Evolutionary conservation across 1,139 yeast genomes (phyloP).

Genomic region (Sugiyamaella paludigena): DNA sequence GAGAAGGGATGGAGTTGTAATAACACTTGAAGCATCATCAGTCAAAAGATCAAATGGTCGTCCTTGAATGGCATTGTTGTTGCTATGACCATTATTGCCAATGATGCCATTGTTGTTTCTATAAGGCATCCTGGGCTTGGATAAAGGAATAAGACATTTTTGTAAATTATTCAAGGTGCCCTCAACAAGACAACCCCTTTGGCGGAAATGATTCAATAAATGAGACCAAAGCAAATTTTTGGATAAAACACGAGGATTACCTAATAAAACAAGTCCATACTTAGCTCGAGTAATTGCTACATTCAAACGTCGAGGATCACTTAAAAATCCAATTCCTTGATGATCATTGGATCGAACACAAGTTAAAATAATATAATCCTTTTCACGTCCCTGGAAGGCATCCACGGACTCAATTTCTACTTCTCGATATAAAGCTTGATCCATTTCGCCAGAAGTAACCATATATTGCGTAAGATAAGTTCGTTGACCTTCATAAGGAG

Average conservation of each 20-base stretch:
- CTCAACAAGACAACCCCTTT: conserved; percentile 84
- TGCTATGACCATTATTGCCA: neutral
- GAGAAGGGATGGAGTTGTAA: conserved; percentile 28
- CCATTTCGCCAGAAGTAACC: conserved; percentile 66
- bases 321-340: conserved; percentile 80
- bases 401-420: conserved; percentile 93
- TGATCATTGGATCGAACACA: conserved; percentile 90
- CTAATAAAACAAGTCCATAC: conserved; percentile 77
- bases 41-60: conserved; percentile 12
- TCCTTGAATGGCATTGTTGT: conserved; percentile 1
- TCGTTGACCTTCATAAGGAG: conserved; percentile 94
- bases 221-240: conserved; percentile 77
- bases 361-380: conserved; percentile 81
- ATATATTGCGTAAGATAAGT: conserved; percentile 78
- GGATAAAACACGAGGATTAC: conserved; percentile 78
- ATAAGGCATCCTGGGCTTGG: conserved; percentile 28
- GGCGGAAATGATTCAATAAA: conserved; percentile 73
- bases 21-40: conserved; percentile 26
- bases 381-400: conserved; percentile 96
- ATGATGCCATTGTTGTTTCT: conserved; percentile 1
- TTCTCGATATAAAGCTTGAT: conserved; percentile 59
- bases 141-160: conserved; percentile 56
- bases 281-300: conserved; percentile 92
- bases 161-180: conserved; percentile 85
- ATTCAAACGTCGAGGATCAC: conserved; percentile 86